Evolutionary conservation across 2,329 filamentous ascomycete genomes (phyloP).

Genomic region (Aspergillus candidus): DNA sequence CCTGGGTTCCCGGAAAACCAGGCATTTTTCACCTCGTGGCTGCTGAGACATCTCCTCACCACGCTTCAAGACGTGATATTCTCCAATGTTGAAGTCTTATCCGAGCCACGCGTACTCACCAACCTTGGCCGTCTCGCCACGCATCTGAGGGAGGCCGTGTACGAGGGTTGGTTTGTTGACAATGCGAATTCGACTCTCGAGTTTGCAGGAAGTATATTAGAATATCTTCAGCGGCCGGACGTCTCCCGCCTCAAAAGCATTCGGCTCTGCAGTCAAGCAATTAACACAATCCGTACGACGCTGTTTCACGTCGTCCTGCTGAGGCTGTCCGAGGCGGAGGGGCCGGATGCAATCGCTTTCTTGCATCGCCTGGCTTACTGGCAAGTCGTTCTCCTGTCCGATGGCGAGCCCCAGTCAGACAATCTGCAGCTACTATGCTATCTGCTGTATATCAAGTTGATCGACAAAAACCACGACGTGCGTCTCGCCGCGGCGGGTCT

Average conservation of each 20-base stretch:
- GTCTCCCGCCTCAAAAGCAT: conserved; percentile 77
- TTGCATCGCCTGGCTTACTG: conserved; percentile 87
- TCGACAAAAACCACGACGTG: conserved; percentile 62
- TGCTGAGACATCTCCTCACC: conserved; percentile 68
- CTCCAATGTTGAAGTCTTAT: conserved; percentile 63
- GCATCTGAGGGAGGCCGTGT: conserved; percentile 83
- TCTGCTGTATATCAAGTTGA: conserved; percentile 81
- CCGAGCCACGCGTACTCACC: conserved; percentile 75
- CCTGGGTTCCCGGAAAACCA: conserved; percentile 93
- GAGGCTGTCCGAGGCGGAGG: conserved; percentile 75
- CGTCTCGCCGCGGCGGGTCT: conserved; percentile 73
- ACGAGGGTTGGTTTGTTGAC: conserved; percentile 93
- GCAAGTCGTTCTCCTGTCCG: conserved; percentile 83
- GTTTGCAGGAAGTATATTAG: conserved; percentile 75
- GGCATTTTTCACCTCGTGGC: conserved; percentile 87
- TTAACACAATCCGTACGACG: conserved; percentile 66
- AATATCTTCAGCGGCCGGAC: conserved; percentile 82
- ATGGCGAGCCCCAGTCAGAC: conserved; percentile 70
- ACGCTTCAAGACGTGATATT: conserved; percentile 66
- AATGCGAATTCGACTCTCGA: conserved; percentile 79
- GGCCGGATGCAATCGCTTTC: conserved; percentile 61
- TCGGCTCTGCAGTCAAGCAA: conserved; percentile 80
- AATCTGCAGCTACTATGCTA: conserved; percentile 85
- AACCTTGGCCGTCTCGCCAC: conserved; percentile 76
- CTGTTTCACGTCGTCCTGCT: conserved; percentile 76